Conservation (phyloP, 2,329 filamentous ascomycete species). For the Aspergillus versicolor region DNA sequence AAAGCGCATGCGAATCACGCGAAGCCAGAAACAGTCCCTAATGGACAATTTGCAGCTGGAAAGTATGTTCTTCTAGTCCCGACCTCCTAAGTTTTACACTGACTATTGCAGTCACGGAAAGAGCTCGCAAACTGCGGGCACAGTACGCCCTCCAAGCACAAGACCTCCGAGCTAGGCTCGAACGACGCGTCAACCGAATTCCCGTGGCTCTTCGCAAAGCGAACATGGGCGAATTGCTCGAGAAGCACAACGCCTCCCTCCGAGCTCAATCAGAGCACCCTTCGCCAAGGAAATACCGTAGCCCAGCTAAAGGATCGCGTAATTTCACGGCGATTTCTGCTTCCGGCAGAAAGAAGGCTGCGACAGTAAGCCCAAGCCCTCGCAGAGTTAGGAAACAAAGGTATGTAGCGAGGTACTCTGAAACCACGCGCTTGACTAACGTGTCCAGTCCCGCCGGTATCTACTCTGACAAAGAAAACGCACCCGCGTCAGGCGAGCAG, state of each 20-base stretch:
- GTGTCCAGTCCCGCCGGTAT: slow-evolving; percentile 61
- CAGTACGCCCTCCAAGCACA: slow-evolving; percentile 88
- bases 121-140: slow-evolving; percentile 80
- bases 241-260: slow-evolving; percentile 44
- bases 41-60: slow-evolving; percentile 89
- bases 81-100: slow-evolving; percentile 14
- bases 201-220: slow-evolving; percentile 74
- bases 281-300: slow-evolving; percentile 33
- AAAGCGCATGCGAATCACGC: slow-evolving; percentile 62
- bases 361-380: slow-evolving; percentile 28
- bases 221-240: slow-evolving; percentile 77
- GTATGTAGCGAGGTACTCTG: slow-evolving; percentile 19
- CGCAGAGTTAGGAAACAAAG: slow-evolving; percentile 33
- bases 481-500: slow-evolving; percentile 32
- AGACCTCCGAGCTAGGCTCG: slow-evolving; percentile 78
- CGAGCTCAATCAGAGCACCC: slow-evolving; percentile 26
- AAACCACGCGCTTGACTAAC: background rate
- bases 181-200: slow-evolving; percentile 91
- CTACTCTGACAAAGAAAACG: slow-evolving; percentile 75
- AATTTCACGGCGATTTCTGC: slow-evolving; percentile 31
- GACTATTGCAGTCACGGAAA: slow-evolving; percentile 69
- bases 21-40: slow-evolving; percentile 77
- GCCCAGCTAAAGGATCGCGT: slow-evolving; percentile 30
- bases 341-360: slow-evolving; percentile 25
- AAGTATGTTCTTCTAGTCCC: slow-evolving; percentile 54